Percentiles rank a stretch among this genome's conserved stretches.
These are phyloP conservation scores for Lanmaoa rubissima DNA, from an alignment of 768 basidiomycete species.

Conservation along the genomic window DNA sequence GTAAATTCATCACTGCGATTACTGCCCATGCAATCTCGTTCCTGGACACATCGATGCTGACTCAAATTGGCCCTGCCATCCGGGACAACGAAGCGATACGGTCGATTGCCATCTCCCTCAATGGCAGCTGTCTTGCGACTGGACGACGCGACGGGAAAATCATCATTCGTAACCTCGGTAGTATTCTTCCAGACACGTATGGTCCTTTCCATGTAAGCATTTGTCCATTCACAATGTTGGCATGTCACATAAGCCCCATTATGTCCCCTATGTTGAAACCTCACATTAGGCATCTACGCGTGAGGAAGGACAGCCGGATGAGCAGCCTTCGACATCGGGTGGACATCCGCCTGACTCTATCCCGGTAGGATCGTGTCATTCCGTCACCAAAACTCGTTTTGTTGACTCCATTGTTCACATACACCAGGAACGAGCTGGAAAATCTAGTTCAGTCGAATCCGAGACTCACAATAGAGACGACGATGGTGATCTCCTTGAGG, in stretches of 20 bases:
- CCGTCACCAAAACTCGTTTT: too few relatives aligned
- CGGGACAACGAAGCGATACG: fast-evolving
- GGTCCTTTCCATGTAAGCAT: background rate
- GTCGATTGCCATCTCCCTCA: background rate
- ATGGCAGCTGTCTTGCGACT: background rate
- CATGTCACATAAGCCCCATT: too few relatives aligned
- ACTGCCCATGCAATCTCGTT: background rate
- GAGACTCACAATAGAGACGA: too few relatives aligned
- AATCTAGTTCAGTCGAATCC: background rate
- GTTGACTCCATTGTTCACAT: too few relatives aligned
- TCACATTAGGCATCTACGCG: background rate
- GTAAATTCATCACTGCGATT: background rate
- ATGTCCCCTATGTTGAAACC: background rate
- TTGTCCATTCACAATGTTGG: background rate
- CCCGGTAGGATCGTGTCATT: background rate
- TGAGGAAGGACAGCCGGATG: background rate
- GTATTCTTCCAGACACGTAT: background rate
- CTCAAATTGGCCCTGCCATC: background rate
- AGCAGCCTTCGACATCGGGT: background rate
- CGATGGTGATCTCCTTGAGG: too few relatives aligned
- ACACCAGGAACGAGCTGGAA: background rate
- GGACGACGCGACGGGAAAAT: background rate
- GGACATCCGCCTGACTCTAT: background rate
- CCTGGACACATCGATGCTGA: background rate
- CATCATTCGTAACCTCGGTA: background rate